Conservation (phyloP, 2,329 filamentous ascomycete genomes). For the Beauveria sp. region DNA sequence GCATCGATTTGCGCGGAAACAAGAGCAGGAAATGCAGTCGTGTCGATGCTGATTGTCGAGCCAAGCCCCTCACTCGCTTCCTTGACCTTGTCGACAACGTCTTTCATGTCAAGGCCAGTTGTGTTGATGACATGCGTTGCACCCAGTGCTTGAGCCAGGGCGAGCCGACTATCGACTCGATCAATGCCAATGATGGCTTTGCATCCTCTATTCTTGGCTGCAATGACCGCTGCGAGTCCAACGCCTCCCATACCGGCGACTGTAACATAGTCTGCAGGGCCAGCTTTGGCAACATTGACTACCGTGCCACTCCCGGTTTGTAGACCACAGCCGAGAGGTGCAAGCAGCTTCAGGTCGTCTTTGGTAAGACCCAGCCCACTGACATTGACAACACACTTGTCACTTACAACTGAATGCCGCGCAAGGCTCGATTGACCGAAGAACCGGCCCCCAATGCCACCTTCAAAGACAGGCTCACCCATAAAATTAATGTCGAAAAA, state of each 20-base stretch:
- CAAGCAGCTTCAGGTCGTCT: conserved; percentile 24
- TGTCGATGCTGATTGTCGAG: conserved; percentile 40
- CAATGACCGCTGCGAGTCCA: conserved; percentile 28
- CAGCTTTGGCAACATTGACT: conserved; percentile 22
- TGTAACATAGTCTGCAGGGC: conserved; percentile 20
- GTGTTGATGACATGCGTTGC: conserved; percentile 26
- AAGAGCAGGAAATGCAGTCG: conserved; percentile 35
- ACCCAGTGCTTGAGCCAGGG: conserved; percentile 23
- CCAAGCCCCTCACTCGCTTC: conserved; percentile 38
- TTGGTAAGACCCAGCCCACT: conserved; percentile 13
- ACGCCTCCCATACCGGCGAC: conserved; percentile 29
- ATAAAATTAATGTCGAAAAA: conserved; percentile 43
- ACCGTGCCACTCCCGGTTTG: conserved; percentile 30
- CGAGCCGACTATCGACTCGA: conserved; percentile 20
- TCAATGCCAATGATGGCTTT: conserved; percentile 24
- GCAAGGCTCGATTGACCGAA: conserved; percentile 30
- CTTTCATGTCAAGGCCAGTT: conserved; percentile 14
- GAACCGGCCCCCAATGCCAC: conserved; percentile 18
- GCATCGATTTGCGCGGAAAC: conserved; percentile 34
- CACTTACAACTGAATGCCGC: conserved; percentile 23
- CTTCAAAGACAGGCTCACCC: conserved; percentile 16
- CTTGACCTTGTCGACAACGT: conserved; percentile 22
- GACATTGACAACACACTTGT: conserved; percentile 24
- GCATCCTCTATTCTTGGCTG: conserved; percentile 21
- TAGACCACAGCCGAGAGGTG: conserved; percentile 29